Percentiles rank a stretch among this genome's conserved stretches.
These are phyloP conservation scores for Rubia balearica DNA, from an alignment of 305 asterid species.

Conservation along the genomic window DNA sequence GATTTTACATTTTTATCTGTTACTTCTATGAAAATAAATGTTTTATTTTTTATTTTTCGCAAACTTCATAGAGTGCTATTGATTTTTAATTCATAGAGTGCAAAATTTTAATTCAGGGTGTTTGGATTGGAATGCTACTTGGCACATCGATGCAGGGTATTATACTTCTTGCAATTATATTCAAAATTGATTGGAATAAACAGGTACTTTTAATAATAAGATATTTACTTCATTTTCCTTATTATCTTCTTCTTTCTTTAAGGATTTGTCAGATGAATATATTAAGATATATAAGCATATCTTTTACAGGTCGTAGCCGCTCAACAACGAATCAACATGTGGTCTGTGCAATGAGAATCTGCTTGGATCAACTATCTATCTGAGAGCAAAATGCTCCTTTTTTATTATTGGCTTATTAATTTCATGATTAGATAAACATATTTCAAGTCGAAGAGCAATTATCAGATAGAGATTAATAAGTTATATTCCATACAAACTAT, in stretches of 20 bases:
- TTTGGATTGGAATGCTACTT: conserved; percentile 10
- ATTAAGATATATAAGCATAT: background rate
- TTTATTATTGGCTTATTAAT: background rate
- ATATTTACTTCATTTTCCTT: background rate
- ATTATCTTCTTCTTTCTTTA: background rate
- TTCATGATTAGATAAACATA: background rate
- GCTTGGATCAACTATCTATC: too few species aligned
- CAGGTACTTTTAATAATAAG: background rate
- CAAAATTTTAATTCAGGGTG: background rate
- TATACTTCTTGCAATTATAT: background rate
- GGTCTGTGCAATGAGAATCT: background rate
- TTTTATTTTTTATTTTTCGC: background rate
- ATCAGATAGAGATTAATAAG: too few species aligned
- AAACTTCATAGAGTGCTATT: background rate
- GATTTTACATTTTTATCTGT: too few species aligned
- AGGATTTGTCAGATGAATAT: background rate
- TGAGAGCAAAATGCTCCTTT: background rate
- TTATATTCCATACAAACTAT: too few species aligned
- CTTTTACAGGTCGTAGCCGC: background rate
- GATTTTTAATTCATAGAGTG: too few species aligned
- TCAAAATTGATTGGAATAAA: background rate
- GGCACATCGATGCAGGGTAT: background rate
- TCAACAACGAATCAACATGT: conserved; percentile 6
- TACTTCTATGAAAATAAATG: background rate
- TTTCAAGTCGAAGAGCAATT: too few species aligned